phyloP scores from a whole-genome alignment of 2,329 filamentous ascomycete species.

The Cladobotryum mycophilum region DNA sequence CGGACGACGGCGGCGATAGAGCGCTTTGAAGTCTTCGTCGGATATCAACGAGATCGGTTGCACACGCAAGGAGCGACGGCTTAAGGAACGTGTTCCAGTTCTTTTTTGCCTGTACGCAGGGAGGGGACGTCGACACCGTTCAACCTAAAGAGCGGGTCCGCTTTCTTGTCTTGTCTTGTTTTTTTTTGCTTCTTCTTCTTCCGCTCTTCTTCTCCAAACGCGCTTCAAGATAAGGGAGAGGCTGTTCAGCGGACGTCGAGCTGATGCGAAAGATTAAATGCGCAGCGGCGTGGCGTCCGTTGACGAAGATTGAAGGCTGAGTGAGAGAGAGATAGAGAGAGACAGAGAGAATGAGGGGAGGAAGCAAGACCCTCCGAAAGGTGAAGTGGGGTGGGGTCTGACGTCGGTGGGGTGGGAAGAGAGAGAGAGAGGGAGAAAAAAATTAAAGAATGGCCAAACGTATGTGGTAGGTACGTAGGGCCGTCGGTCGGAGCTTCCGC shows the following conservation, averaged over 20 bases:
- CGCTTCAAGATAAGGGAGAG: constrained; percentile 12
- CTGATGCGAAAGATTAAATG: constrained; percentile 10
- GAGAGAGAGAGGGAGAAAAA: constrained; percentile 25
- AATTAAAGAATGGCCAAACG: constrained; percentile 39
- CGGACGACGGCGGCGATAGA: constrained; percentile 16
- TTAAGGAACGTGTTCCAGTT: constrained; percentile 40
- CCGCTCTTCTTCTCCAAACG: constrained; percentile 9
- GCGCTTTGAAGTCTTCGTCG: constrained; percentile 31
- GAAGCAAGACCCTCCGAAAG: constrained; percentile 19
- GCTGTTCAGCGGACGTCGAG: constrained; percentile 11
- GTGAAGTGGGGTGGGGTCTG: constrained; percentile 22
- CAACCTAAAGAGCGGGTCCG: constrained; percentile 12
- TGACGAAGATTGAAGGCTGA: constrained; percentile 16
- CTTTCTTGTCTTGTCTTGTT: constrained; percentile 9
- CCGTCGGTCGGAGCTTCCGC: constrained; percentile 52
- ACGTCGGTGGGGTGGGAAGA: constrained; percentile 21
- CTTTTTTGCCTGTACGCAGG: constrained; percentile 24
- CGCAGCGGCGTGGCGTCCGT: constrained; percentile 10
- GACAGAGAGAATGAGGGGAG: constrained; percentile 15
- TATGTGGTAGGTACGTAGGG: constrained; percentile 44
- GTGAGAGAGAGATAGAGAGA: constrained; percentile 13
- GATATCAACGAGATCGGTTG: constrained; percentile 29
- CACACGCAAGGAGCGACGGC: constrained; percentile 25
- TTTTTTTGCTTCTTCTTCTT: constrained; percentile 3
- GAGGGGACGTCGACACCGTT: constrained; percentile 21